Evolutionary conservation across 148 eudicot species (phyloP), one percentile per base, ranked within the genome.

Genomic region (Rhododendron simsii): DNA sequence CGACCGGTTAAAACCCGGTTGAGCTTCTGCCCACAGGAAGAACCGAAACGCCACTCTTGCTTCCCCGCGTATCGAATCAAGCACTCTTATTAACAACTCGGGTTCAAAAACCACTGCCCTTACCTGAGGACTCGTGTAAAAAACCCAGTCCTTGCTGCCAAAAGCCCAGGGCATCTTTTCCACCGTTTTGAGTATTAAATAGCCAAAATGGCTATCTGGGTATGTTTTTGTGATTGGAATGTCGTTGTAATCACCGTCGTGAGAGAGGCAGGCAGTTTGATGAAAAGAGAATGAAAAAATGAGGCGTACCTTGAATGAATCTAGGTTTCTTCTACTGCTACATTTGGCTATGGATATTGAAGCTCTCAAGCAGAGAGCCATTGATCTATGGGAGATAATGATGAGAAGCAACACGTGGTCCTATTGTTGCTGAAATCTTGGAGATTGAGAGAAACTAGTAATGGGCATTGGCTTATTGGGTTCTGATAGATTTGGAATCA

Each of bases 11-110:
- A 90, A 92, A 82, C 90, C 93, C 48, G 86, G 80, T 77, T 93
- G 93, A 13, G 82, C 86, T 48, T 86, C 91, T 1, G 90, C 93
- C 95, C 94, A 93, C 44, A 85, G 45, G 81, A 90, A 93, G 45
- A 93, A 87, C 51, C 86, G 65, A 51, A 92, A 78, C 3, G 93
- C 95, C 65, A 84, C 51, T 23, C 89, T 65, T 0, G 95, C 94
- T 41, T 82, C 55, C 47, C 69, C 47, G 9, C 84, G 77, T 51
- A 93, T 61, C 23, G 89, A 89, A 83, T 84, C 80, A 26, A 93
- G 86, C 33, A 89, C 92, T 30, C 90, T 81, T 18, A 89, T 33
- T 28, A 93, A 88, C 85, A 91, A 81, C 65, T 88, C 91, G 39
- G 94, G 83, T 20, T 93, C 87, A 23, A 78, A 6, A 75, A 92